phyloP scores from a whole-genome alignment of 768 basidiomycete species.

The Chalciporus pseudorubinellus region DNA sequence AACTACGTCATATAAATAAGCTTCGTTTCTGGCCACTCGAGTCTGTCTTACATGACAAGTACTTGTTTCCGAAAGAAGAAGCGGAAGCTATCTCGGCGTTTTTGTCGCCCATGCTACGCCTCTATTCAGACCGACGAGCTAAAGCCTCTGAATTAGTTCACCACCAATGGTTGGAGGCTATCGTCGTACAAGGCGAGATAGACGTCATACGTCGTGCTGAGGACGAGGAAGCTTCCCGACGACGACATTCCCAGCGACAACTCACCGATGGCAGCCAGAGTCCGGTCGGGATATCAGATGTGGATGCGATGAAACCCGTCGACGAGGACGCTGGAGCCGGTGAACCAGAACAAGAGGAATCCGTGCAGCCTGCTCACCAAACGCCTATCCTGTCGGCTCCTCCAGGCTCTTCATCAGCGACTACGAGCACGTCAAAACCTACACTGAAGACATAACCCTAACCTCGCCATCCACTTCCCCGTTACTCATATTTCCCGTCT shows the following conservation, averaged over 20 bases:
- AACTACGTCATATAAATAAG: slow-evolving; percentile 92
- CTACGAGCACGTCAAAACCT: slow-evolving; percentile 14
- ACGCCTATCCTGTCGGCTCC: slow-evolving; percentile 35
- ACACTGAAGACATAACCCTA: slow-evolving; percentile 7
- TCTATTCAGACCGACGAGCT: slow-evolving; percentile 86
- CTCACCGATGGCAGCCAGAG: slow-evolving; percentile 7
- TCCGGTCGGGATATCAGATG: slow-evolving; percentile 30
- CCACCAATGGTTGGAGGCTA: slow-evolving; percentile 83
- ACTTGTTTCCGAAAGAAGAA: slow-evolving; percentile 82
- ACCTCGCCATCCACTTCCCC: not conserved
- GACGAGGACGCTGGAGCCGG: slow-evolving; percentile 39
- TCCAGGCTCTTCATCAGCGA: slow-evolving; percentile 25
- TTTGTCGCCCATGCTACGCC: slow-evolving; percentile 84
- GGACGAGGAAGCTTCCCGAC: slow-evolving; percentile 41
- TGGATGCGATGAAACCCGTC: slow-evolving; percentile 75
- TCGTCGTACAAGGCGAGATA: slow-evolving; percentile 87
- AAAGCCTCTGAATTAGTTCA: slow-evolving; percentile 82
- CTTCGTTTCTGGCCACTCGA: slow-evolving; percentile 89
- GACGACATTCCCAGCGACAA: slow-evolving; percentile 16
- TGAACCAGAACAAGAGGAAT: slow-evolving; percentile 8
- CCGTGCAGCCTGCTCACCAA: slow-evolving; percentile 17
- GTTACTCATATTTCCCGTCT: not conserved
- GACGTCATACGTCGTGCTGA: slow-evolving; percentile 73
- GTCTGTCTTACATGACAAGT: slow-evolving; percentile 88
- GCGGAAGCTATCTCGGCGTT: slow-evolving; percentile 81